Conservation (phyloP, 257 asterid genomes). For the Catharanthus roseus region DNA sequence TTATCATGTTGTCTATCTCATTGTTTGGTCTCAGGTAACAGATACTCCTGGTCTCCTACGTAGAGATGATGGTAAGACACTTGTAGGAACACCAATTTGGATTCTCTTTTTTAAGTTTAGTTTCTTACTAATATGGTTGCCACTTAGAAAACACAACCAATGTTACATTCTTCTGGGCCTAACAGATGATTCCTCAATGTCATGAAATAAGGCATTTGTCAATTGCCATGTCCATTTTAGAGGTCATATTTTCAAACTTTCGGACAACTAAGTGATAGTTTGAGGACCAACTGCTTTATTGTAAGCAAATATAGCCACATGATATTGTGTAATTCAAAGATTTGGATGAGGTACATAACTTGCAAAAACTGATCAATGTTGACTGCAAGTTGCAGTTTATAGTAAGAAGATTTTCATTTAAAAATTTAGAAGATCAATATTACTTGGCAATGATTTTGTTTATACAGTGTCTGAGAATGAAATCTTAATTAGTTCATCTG, state of each 20-base stretch:
- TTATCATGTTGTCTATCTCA: conserved; percentile 15
- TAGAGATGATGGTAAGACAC: conserved; percentile 67
- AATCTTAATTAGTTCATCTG: too few relatives aligned
- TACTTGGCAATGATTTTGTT: not conserved
- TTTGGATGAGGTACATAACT: not conserved
- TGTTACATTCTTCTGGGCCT: not conserved
- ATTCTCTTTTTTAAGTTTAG: not conserved
- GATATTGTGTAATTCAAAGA: not conserved
- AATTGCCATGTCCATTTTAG: not conserved
- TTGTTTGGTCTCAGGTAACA: conserved; percentile 59
- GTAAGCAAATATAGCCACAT: not conserved
- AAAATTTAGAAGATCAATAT: not conserved
- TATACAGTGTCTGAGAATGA: too few relatives aligned
- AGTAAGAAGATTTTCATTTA: not conserved
- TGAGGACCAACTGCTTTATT: not conserved
- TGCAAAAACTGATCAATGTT: not conserved
- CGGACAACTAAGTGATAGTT: not conserved
- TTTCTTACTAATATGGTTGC: not conserved
- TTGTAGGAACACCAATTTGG: not conserved
- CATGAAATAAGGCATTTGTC: not conserved
- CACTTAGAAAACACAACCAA: not conserved
- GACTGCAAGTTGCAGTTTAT: not conserved
- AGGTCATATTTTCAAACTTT: not conserved
- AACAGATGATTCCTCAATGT: not conserved
- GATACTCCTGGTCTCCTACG: conserved; percentile 93